These are phyloP conservation scores for Solanum lycopersicoides DNA, from an alignment of 257 asterid species.

Conservation along the genomic window DNA sequence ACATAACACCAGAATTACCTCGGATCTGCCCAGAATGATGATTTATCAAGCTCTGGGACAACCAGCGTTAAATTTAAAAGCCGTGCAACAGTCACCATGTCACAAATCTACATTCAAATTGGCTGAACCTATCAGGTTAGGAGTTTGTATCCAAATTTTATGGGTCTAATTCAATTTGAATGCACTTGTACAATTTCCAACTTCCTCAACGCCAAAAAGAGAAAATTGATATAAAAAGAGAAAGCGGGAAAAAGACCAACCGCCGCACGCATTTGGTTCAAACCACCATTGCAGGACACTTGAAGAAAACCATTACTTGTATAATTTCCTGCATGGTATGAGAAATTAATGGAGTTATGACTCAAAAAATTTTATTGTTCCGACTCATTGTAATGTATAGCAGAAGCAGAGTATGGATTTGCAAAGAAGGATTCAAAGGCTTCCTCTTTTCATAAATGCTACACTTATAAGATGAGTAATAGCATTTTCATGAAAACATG, in stretches of 20 bases:
- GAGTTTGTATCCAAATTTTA: neutral
- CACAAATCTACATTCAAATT: conserved; percentile 65
- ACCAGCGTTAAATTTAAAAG: conserved; percentile 81
- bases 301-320: conserved; percentile 76
- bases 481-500: neutral
- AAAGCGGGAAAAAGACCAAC: conserved; percentile 23
- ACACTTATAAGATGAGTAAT: neutral
- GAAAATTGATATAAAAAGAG: neutral
- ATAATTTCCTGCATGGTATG: conserved; percentile 52
- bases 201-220: neutral
- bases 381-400: neutral
- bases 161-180: neutral
- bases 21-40: conserved; percentile 98
- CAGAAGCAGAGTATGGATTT: neutral
- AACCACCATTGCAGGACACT: conserved; percentile 90
- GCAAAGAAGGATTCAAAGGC: neutral
- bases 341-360: neutral
- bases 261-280: conserved; percentile 98
- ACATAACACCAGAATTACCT: conserved; percentile 40
- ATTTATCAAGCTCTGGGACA: conserved; percentile 93
- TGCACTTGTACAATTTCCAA: neutral
- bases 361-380: neutral
- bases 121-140: neutral
- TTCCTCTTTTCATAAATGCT: neutral
- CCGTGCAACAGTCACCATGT: conserved; percentile 91